Evolutionary conservation across 2,329 filamentous ascomycete species (phyloP).

Genomic region (Uncinocarpus reesii): DNA sequence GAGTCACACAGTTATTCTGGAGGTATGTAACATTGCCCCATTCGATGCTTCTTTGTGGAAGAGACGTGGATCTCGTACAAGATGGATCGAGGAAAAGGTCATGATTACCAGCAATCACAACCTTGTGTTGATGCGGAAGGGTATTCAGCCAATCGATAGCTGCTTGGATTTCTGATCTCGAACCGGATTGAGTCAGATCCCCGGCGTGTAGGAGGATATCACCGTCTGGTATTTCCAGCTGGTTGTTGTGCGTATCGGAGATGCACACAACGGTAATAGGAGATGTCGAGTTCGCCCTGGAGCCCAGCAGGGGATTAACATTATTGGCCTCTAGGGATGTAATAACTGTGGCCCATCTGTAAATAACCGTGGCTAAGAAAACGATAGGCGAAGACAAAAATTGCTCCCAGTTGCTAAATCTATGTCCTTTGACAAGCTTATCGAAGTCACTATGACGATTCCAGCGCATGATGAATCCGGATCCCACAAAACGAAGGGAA

Average conservation of each 20-base stretch:
- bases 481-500: too few species aligned
- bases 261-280: constrained; percentile 21
- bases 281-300: constrained; percentile 8
- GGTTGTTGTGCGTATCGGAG: constrained; percentile 26
- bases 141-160: constrained; percentile 65
- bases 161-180: constrained; percentile 56
- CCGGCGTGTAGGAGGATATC: constrained; percentile 36
- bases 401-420: constrained; percentile 16
- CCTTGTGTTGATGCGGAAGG: constrained; percentile 62
- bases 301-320: background rate
- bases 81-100: constrained; percentile 61
- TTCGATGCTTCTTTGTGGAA: too few species aligned
- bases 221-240: constrained; percentile 23
- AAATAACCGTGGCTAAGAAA: constrained; percentile 17
- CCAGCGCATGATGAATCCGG: background rate
- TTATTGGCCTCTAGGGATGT: background rate
- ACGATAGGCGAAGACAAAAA: constrained; percentile 16
- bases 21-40: constrained; percentile 61
- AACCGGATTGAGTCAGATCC: constrained; percentile 50
- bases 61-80: background rate
- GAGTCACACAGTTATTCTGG: constrained; percentile 50
- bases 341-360: constrained; percentile 14
- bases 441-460: background rate
- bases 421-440: constrained; percentile 15
- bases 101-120: constrained; percentile 75